A percentile compares a stretch with the other conserved stretches of the same genome.
Conservation (phyloP, 768 basidiomycete genomes). For the Boletus patriciae region DNA sequence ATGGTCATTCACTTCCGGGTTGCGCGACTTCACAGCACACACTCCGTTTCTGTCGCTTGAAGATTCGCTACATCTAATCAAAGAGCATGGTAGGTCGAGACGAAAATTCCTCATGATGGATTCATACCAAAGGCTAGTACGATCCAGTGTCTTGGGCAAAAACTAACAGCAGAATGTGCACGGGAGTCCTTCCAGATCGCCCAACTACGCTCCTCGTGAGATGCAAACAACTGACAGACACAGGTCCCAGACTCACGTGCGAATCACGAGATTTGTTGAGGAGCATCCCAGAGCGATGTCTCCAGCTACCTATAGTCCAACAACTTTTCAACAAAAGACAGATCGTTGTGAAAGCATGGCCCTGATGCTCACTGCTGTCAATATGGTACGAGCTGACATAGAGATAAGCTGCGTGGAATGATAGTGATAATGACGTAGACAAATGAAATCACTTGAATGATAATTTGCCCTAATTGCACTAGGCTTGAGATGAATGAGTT, state of each 20-base stretch:
- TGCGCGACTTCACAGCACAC: constrained; percentile 1
- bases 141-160: constrained; percentile 25
- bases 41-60: neutral
- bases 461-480: constrained; percentile 5
- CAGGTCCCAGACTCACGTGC: constrained; percentile 20
- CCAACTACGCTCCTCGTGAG: constrained; percentile 22
- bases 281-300: constrained; percentile 16
- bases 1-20: constrained; percentile 5
- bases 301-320: constrained; percentile 9
- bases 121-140: constrained; percentile 16
- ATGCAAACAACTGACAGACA: neutral
- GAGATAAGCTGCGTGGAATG: neutral
- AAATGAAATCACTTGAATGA: neutral
- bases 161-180: constrained; percentile 16
- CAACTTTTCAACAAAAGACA: neutral
- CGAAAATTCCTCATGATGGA: neutral
- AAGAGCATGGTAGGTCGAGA: neutral
- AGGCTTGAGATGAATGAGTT: neutral
- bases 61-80: constrained; percentile 17
- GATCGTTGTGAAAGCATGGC: neutral
- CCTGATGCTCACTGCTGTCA: constrained; percentile 14
- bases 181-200: constrained; percentile 25
- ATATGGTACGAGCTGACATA: constrained; percentile 4
- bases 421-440: constrained; percentile 11
- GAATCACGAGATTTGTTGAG: constrained; percentile 31